Base-by-base conservation (phyloP, 768 basidiomycete genomes). In the Leucosporidium yakuticum region DNA sequence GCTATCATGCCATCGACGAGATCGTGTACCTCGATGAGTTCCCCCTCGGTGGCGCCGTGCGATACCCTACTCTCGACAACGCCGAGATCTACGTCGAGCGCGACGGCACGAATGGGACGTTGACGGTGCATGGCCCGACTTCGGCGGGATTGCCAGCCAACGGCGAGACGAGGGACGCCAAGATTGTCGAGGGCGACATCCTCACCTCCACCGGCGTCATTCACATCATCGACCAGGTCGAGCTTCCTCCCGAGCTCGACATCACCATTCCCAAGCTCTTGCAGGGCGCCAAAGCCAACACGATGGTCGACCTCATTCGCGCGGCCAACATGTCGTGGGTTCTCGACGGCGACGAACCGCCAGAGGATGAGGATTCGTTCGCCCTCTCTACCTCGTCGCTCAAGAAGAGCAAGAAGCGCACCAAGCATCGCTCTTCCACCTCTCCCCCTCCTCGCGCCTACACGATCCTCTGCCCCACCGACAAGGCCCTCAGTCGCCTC, bases 281-380 rank as follows among this genome's bases (percentile, higher is more conserved):
- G 73, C 86, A 85, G 74, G 95, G 94, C 5, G 90, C 90, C 27
- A 89, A 90, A 77, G 90, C 87, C 53, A 86, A 83, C 39, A 96
- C 89, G 4, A 97, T 99, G 93, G 81, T 84, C 27, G 89, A 86
- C 39, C 78, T 99, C 75, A 83, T 96, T 67, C 81, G 83, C 64
- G 89, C 88, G 74, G 91, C 90, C 2, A 91, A 91, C 15, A 84
- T 96, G 67, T 88, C 88, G 48, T 97, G 94, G 93, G 80, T 96
- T 48, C 80, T 97, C 64, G 87, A 97, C 71, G 95, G 94, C 7
- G 63, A 76, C n/a, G 50, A 73, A 60, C 77, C 79, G 29, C 70
- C 71, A 8, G 39, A 44, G 4, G 34, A 54, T 34, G 63, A 56
- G 31, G 62, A 47, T 32, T 54, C 54, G 20, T 17, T 27, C 53